Evolutionary conservation across 2,329 filamentous ascomycete genomes (phyloP), one percentile per base, ranked within the genome.

Genomic region (Colletotrichum australisinense): DNA sequence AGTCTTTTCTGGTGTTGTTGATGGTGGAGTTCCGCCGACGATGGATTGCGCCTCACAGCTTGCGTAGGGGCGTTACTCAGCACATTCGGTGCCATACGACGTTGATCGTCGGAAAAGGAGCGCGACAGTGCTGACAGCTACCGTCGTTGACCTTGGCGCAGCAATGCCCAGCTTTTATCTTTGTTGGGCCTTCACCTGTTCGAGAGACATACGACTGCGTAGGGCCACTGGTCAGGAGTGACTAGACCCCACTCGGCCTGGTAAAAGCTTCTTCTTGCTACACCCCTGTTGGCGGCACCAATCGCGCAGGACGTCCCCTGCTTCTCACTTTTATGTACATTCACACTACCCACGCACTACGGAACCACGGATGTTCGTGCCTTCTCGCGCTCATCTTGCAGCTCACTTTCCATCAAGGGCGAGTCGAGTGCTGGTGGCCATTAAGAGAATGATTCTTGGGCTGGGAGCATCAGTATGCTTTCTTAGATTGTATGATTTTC

Each of bases 221-320:
- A 22, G 19, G 42, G 19, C 42, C 42, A 26, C 35, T 28, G 19
- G 14, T 22, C 6, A 60, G 22, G 22, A 46, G 42, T 24, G 35
- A 22, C 32, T 26, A 46, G 30, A 32, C 26, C 49, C 63, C 49
- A 32, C 62, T 56, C 35, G 16, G 32, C 63, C 49, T 30, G 19
- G 63, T 16, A 11, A 58, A 58, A 66, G 63, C 63, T 58, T 66
- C 63, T 58, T 66, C 35, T 9, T 49, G 63, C 38, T 46, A 65
- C n/a, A 35, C 42, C 53, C 63, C 53, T 66, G 35, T 58, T 58
- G 63, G 63, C 63, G 32, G 30, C 53, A 24, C 35, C 32, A 56
- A 30, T 5, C 42, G 22, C 38, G 42, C 42, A 49, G 19, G 42
- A 49, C 42, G 42, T 19, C 42, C 42, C 42, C 42, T 22, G 42